Evolutionary conservation across 768 basidiomycete genomes (phyloP).

Genomic region (Lactarius evosmus): DNA sequence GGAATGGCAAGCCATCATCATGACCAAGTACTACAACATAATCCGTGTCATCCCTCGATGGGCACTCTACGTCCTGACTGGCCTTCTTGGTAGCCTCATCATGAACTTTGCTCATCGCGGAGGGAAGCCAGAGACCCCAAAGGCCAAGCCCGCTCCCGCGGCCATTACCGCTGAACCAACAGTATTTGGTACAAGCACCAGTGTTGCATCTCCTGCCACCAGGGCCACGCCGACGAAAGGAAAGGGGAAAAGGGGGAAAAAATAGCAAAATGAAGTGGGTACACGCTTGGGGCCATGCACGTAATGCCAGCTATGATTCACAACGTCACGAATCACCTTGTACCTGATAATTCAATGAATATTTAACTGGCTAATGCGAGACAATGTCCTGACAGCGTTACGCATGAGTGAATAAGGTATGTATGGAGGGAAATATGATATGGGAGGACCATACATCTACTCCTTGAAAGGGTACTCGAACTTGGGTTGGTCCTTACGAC

Average conservation of each 20-base stretch:
- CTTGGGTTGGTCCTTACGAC: conserved; percentile 80
- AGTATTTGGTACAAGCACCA: conserved; percentile 13
- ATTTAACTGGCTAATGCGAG: background rate
- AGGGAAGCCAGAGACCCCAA: conserved; percentile 16
- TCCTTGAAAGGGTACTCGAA: conserved; percentile 91
- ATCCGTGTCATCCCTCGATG: conserved; percentile 62
- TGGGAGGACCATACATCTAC: conserved; percentile 30
- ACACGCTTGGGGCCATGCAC: background rate
- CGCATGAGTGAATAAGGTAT: background rate
- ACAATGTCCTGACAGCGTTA: background rate
- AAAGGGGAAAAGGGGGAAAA: conserved; percentile 20
- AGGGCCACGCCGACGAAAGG: conserved; percentile 21
- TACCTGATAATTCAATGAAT: conserved; percentile 4
- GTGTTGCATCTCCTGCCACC: conserved; percentile 11
- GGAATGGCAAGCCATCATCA: conserved; percentile 50
- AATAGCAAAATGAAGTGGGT: conserved; percentile 6
- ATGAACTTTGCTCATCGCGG: conserved; percentile 59
- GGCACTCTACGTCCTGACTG: conserved; percentile 64
- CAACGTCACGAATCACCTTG: background rate
- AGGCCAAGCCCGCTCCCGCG: conserved; percentile 25
- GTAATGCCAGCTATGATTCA: background rate
- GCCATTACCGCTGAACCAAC: background rate
- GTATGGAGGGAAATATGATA: background rate
- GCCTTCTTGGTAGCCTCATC: conserved; percentile 60
- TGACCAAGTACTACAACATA: conserved; percentile 52